A percentile compares a stretch with the other conserved stretches of the same genome.
These are phyloP conservation scores for Coemansia sp. DNA, from an alignment of 192 early-diverging fungal species.

Conservation along the genomic window DNA sequence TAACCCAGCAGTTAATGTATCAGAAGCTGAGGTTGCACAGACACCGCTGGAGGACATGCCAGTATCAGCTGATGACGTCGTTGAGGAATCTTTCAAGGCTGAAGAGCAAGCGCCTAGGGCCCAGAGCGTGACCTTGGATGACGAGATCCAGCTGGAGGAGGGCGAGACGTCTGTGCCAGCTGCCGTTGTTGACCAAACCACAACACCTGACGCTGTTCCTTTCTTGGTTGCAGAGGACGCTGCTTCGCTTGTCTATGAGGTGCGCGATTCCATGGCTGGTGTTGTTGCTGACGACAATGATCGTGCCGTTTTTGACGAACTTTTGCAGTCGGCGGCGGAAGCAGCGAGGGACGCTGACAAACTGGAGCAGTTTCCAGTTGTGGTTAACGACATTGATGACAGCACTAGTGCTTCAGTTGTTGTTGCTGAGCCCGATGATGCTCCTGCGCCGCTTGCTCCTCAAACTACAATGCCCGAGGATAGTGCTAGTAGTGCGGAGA, in stretches of 20 bases:
- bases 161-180: not conserved
- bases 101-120: too few species aligned
- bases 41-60: not conserved
- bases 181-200: not conserved
- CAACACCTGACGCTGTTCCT: not conserved
- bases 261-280: conserved; percentile 40
- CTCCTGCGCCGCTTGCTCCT: not conserved
- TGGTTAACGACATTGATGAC: conserved; percentile 26
- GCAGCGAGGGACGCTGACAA: conserved; percentile 8
- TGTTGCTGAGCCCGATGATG: not conserved
- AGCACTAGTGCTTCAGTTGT: too few species aligned
- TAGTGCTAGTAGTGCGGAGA: not conserved
- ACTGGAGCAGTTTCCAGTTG: conserved; percentile 33
- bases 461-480: not conserved
- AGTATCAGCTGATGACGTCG: not conserved
- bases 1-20: not conserved
- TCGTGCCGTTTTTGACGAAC: conserved; percentile 22
- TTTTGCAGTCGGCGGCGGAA: conserved; percentile 27
- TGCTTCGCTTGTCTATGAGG: conserved; percentile 34
- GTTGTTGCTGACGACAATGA: conserved; percentile 23
- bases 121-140: too few species aligned
- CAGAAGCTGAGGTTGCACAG: not conserved
- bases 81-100: too few species aligned
- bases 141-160: not conserved
- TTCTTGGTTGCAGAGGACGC: conserved; percentile 26